Evolutionary conservation across 805 yeast genomes (phyloP), one percentile per base, ranked within the genome.

Genomic region (Spathaspora girioi): DNA sequence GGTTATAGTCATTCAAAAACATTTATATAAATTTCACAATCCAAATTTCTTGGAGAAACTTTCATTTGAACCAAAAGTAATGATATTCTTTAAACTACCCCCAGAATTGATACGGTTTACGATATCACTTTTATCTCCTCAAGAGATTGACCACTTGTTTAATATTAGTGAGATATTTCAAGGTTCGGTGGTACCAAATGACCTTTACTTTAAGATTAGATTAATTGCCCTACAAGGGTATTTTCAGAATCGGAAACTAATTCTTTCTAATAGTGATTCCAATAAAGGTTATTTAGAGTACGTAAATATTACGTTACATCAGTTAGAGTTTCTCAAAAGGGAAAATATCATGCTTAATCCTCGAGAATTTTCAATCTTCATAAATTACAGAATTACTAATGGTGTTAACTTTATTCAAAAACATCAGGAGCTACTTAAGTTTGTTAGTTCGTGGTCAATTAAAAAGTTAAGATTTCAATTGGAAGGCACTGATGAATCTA

Each of bases 151-250:
- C 1, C 4, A 29, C 6, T 38, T 46, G 15, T 56, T 57, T 31
- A 47, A 49, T 12, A 29, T 57, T 11, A 49, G 46, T 32, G 20
- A 47, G 26, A 15, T 57, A 40, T 14, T 43, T 7, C 17, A 11
- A 27, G 31, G 31, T 5, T 12, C 27, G 23, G 26, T 9, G 11
- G n/a, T 19, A 12, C 6, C 26, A 8, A 17, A 10, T 18, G 46
- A 49, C 35, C 35, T 47, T 7, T 54, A 49, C 40, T n/a, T 31
- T 17, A 14, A 18, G 9, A 47, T 54, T 7, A 44, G 52, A 31
- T 49, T 51, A 17, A 48, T 54, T 29, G 60, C 57, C 5, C 26
- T 55, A 20, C 38, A 42, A 12, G 46, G 48, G 17, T 54, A 49
- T 35, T 52, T 49, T 31, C 15, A 40, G 10, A 40, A 48, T 18